phyloP scores from a whole-genome alignment of 129 eudicot species.

The Lactuca sativa region DNA sequence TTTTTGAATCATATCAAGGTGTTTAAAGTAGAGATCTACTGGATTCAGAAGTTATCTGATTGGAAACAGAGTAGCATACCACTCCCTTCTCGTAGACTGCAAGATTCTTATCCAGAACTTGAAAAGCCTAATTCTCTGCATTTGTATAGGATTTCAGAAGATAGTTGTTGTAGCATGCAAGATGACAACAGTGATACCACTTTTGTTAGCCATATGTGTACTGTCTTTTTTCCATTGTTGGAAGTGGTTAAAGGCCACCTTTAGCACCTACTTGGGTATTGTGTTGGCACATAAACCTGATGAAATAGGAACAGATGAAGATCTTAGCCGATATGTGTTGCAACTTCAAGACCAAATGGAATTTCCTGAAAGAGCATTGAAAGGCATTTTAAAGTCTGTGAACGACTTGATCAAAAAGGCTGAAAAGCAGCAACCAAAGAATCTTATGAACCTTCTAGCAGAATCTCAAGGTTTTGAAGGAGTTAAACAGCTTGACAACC shows the following conservation, averaged over 20 bases:
- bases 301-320: neutral
- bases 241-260: slow-evolving; percentile 3
- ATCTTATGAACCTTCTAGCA: slow-evolving; percentile 17
- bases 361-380: slow-evolving; percentile 13
- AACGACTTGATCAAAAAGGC: slow-evolving; percentile 6
- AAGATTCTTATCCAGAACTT: slow-evolving; percentile 15
- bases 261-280: neutral
- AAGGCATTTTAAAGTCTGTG: neutral
- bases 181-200: neutral
- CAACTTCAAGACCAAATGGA: slow-evolving; percentile 22
- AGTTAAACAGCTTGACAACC: slow-evolving; percentile 15
- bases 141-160: slow-evolving; percentile 21
- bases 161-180: slow-evolving; percentile 19
- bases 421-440: slow-evolving; percentile 10
- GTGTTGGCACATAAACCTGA: neutral
- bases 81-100: neutral
- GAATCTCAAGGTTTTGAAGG: slow-evolving; percentile 22
- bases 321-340: slow-evolving; percentile 13
- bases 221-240: slow-evolving; percentile 1
- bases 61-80: slow-evolving; percentile 27
- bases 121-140: slow-evolving; percentile 2
- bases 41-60: slow-evolving; percentile 29
- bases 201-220: neutral
- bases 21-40: slow-evolving; percentile 30
- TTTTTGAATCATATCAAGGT: neutral